Percentiles rank a stretch among this genome's conserved stretches.
These are phyloP conservation scores for Marasmius tenuissimus DNA, from an alignment of 1,284 basidiomycete species.

Conservation along the genomic window DNA sequence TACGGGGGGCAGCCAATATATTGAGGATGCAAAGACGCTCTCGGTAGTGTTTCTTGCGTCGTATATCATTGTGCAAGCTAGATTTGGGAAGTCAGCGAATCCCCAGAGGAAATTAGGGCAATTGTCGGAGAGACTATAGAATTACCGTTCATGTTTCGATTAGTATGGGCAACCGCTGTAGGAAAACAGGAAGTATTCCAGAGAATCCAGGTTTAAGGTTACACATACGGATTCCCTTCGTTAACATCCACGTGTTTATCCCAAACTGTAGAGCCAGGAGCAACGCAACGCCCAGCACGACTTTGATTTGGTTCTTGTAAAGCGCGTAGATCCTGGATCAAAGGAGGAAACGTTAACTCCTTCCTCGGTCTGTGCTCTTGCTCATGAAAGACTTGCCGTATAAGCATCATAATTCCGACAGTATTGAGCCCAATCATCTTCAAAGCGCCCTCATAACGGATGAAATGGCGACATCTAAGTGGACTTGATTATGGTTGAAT, in stretches of 20 bases:
- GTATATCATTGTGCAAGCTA: conserved; percentile 59
- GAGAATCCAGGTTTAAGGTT: too few species aligned
- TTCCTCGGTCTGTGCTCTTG: neutral
- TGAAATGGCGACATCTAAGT: conserved; percentile 30
- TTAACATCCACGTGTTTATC: conserved; percentile 51
- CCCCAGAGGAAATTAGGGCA: neutral
- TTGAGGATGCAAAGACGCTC: conserved; percentile 35
- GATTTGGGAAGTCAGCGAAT: neutral
- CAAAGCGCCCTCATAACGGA: conserved; percentile 31
- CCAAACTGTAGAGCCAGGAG: conserved; percentile 43
- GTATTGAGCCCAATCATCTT: too few species aligned
- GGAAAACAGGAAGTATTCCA: neutral
- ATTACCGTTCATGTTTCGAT: conserved; percentile 34
- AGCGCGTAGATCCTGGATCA: conserved; percentile 42
- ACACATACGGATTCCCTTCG: conserved; percentile 38
- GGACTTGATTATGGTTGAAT: too few species aligned
- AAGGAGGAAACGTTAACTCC: too few species aligned
- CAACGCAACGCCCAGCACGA: conserved; percentile 30
- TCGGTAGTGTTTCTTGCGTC: neutral
- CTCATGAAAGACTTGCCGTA: too few species aligned
- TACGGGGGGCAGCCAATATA: conserved; percentile 55
- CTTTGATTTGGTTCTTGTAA: conserved; percentile 38
- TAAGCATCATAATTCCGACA: too few species aligned
- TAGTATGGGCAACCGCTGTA: conserved; percentile 34
- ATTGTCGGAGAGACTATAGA: neutral